Percentiles rank a stretch among this genome's conserved stretches.
Conservation (phyloP, 768 basidiomycete genomes). For the Gloeophyllum trabeum region DNA sequence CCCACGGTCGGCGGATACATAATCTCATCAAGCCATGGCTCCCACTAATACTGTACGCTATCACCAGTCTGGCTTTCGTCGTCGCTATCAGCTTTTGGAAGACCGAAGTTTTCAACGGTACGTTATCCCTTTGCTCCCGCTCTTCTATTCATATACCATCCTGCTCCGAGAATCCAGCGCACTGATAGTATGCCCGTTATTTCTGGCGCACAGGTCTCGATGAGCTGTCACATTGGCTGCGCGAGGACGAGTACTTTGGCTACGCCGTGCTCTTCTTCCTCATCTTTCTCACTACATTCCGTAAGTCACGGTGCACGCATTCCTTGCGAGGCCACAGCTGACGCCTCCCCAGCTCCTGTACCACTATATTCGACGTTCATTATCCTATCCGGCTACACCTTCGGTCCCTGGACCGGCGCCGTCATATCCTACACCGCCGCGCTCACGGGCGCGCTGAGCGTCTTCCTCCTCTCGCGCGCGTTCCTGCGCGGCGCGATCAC, state of each 20-base stretch:
- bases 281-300: constrained; percentile 82
- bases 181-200: constrained; percentile 9
- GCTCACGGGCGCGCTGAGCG: constrained; percentile 71
- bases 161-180: constrained; percentile 2
- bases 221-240: constrained; percentile 67
- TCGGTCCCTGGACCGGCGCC: constrained; percentile 75
- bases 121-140: constrained; percentile 17
- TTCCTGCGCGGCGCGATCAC: constrained; percentile 63
- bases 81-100: constrained; percentile 79
- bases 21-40: constrained; percentile 63
- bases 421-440: constrained; percentile 83
- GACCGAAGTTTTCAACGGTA: constrained; percentile 72
- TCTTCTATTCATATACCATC: constrained; percentile 4
- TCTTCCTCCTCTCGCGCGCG: constrained; percentile 70
- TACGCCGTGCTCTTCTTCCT: constrained; percentile 70
- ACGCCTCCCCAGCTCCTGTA: constrained; percentile 51
- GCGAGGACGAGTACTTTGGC: constrained; percentile 60
- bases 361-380: constrained; percentile 93
- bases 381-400: constrained; percentile 85
- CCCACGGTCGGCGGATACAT: constrained; percentile 40
- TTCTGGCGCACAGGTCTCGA: constrained; percentile 60
- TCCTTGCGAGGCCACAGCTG: background rate
- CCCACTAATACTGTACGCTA: constrained; percentile 65
- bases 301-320: constrained; percentile 32
- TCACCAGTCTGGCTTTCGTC: constrained; percentile 69